Evolutionary conservation across 2,329 filamentous ascomycete genomes (phyloP).

Genomic region (Botrytis porri): DNA sequence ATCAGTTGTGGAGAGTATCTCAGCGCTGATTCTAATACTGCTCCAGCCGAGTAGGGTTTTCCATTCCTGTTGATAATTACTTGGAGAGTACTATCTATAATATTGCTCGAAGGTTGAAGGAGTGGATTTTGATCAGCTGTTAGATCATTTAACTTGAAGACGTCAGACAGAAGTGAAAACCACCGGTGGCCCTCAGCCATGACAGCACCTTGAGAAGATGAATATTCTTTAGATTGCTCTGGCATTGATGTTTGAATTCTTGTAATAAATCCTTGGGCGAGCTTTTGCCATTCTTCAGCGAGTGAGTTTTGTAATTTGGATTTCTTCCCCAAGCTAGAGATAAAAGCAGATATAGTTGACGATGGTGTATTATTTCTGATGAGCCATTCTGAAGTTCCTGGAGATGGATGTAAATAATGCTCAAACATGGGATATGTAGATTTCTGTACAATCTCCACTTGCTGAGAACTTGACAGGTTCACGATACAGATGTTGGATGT

Average conservation of each 20-base stretch:
- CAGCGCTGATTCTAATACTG: conserved; percentile 52
- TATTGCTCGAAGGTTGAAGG: conserved; percentile 24
- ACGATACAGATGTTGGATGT: conserved; percentile 54
- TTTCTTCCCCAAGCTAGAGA: conserved; percentile 44
- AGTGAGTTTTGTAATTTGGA: conserved; percentile 49
- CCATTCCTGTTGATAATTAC: conserved; percentile 54
- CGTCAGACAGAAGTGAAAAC: conserved; percentile 46
- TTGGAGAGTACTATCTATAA: conserved; percentile 43
- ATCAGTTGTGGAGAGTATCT: conserved; percentile 44
- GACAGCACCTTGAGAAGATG: conserved; percentile 66
- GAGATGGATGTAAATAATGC: conserved; percentile 47
- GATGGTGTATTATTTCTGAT: conserved; percentile 23
- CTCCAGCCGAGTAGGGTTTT: conserved; percentile 64
- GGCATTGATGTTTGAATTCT: conserved; percentile 73
- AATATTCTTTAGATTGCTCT: conserved; percentile 75
- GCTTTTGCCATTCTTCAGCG: conserved; percentile 56
- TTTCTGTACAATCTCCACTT: conserved; percentile 46
- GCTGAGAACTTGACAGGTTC: conserved; percentile 45
- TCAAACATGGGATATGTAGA: conserved; percentile 54
- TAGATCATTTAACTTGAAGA: conserved; percentile 38
- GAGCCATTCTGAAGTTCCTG: conserved; percentile 28
- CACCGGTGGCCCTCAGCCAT: conserved; percentile 66
- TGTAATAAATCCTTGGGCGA: conserved; percentile 61
- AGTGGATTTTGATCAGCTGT: conserved; percentile 21
- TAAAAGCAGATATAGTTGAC: conserved; percentile 46